Conservation (phyloP, 352 stramenopile species). For the Phytophthora nicotianae region DNA sequence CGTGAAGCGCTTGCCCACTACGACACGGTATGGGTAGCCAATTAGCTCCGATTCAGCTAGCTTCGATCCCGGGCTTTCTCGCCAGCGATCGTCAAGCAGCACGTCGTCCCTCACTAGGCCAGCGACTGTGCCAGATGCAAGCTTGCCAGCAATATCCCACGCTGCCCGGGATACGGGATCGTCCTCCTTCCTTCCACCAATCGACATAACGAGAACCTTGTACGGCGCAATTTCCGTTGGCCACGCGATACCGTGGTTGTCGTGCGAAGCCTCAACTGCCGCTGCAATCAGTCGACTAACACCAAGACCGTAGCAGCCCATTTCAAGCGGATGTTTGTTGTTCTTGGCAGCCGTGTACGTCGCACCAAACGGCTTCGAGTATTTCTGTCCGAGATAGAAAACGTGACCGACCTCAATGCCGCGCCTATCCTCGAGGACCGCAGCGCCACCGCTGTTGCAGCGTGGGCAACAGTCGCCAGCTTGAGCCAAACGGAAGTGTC, state of each 20-base stretch:
- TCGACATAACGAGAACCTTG: slow-evolving; percentile 80
- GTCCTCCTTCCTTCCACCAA: slow-evolving; percentile 60
- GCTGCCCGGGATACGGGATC: slow-evolving; percentile 56
- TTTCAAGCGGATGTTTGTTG: slow-evolving; percentile 73
- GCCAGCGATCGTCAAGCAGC: slow-evolving; percentile 84
- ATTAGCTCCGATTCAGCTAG: slow-evolving; percentile 87
- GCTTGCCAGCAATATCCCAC: slow-evolving; percentile 51
- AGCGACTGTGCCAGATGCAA: slow-evolving; percentile 42
- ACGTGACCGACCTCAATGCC: slow-evolving; percentile 91
- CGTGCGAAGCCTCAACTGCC: slow-evolving; percentile 80
- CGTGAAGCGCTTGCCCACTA: slow-evolving; percentile 81
- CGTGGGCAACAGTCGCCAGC: slow-evolving; percentile 69
- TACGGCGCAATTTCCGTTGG: slow-evolving; percentile 80
- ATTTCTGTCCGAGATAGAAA: slow-evolving; percentile 91
- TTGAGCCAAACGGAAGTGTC: slow-evolving; percentile 69
- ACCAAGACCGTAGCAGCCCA: slow-evolving; percentile 91
- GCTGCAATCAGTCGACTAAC: slow-evolving; percentile 83
- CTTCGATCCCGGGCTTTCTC: slow-evolving; percentile 79
- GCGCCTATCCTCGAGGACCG: slow-evolving; percentile 66
- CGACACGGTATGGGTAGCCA: slow-evolving; percentile 84
- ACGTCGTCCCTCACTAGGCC: slow-evolving; percentile 59
- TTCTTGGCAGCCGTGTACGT: slow-evolving; percentile 58
- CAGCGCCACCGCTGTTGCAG: slow-evolving; percentile 37
- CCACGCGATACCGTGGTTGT: slow-evolving; percentile 83
- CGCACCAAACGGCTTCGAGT: slow-evolving; percentile 81